Evolutionary conservation across 495 filamentous ascomycete genomes (phyloP).

Genomic region (Umbilicaria muhlenbergii): DNA sequence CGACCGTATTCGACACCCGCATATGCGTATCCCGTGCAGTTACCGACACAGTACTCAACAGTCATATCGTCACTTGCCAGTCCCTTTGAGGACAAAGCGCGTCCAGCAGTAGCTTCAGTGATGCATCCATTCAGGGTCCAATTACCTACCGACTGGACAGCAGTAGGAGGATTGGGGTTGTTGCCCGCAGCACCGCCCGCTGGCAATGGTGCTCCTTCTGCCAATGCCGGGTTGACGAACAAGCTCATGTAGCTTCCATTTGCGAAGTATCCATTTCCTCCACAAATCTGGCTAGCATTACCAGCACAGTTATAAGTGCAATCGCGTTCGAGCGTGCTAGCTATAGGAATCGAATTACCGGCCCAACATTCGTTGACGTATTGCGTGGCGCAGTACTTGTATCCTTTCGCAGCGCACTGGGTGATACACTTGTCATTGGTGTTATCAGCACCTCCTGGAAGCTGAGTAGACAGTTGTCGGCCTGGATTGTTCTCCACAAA

Average conservation of each 20-base stretch:
- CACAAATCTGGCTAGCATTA: constrained; percentile 2
- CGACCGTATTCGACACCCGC: constrained; percentile 32
- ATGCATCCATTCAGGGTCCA: constrained; percentile 21
- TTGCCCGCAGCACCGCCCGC: constrained; percentile 6
- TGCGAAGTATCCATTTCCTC: background rate
- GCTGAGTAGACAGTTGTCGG: constrained; percentile 20
- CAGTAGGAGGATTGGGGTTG: background rate
- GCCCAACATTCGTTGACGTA: constrained; percentile 37
- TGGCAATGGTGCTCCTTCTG: background rate
- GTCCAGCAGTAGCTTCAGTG: constrained; percentile 23
- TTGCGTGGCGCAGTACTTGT: constrained; percentile 29
- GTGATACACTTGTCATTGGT: constrained; percentile 25
- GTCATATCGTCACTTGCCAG: constrained; percentile 35
- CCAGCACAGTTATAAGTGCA: constrained; percentile 4
- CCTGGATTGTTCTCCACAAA: constrained; percentile 25
- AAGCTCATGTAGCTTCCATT: background rate
- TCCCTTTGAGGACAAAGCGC: constrained; percentile 21
- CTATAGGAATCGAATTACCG: constrained; percentile 14
- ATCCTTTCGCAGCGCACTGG: constrained; percentile 18
- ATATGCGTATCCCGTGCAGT: constrained; percentile 29
- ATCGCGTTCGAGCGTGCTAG: background rate
- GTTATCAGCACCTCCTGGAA: constrained; percentile 17
- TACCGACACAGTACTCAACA: constrained; percentile 28
- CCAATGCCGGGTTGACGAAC: background rate
- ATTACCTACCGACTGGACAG: background rate